phyloP scores from a whole-genome alignment of 1,284 basidiomycete genomes.

The Volvariella surrecta region DNA sequence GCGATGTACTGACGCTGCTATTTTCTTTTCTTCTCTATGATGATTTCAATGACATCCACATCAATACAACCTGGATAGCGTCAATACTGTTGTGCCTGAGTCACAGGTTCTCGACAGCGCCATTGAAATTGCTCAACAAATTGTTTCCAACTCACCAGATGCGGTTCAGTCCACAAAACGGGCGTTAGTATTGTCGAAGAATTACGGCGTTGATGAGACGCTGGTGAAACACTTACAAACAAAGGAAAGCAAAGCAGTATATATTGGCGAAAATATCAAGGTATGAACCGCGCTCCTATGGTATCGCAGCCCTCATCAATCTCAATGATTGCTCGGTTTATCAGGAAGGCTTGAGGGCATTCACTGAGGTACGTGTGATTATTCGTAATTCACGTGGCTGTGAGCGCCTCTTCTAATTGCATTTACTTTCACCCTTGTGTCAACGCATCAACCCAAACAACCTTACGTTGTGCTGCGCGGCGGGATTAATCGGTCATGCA shows the following conservation, averaged over 20 bases:
- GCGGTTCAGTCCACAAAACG: slow-evolving; percentile 73
- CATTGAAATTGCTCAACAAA: slow-evolving; percentile 51
- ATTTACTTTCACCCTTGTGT: too few species aligned
- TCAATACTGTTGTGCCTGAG: slow-evolving; percentile 58
- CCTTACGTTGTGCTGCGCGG: too few species aligned
- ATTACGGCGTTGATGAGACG: slow-evolving; percentile 46
- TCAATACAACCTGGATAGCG: too few species aligned
- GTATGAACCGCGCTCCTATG: slow-evolving; percentile 20
- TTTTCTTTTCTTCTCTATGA: too few species aligned
- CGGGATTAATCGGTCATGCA: too few species aligned
- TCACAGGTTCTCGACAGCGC: slow-evolving; percentile 50
- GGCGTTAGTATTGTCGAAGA: slow-evolving; percentile 48
- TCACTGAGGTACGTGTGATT: slow-evolving; percentile 19
- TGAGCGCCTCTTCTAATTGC: too few species aligned
- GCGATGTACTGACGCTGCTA: too few species aligned
- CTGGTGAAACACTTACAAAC: slow-evolving; percentile 41
- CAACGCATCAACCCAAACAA: too few species aligned
- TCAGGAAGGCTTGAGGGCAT: slow-evolving; percentile 33
- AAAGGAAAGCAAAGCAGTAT: slow-evolving; percentile 47
- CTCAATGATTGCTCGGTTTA: background rate
- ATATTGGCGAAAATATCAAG: slow-evolving; percentile 67
- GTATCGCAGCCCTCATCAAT: background rate
- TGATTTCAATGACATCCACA: too few species aligned
- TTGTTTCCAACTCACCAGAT: slow-evolving; percentile 70
- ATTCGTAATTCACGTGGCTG: too few species aligned